phyloP scores from a whole-genome alignment of 495 filamentous ascomycete species.

The Massariosphaeria phaeospora region DNA sequence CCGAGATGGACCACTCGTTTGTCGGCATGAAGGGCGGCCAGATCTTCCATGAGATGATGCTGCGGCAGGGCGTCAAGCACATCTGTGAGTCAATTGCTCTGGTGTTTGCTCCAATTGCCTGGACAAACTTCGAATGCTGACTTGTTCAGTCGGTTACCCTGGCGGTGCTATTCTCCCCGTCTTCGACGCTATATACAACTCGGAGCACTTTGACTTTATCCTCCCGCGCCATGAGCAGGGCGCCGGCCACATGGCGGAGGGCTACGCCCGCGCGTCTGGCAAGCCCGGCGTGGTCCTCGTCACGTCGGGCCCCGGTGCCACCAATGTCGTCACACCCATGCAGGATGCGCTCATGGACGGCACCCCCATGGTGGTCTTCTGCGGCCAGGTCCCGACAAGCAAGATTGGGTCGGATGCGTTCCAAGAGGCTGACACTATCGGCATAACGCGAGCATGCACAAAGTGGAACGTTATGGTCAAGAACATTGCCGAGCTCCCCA shows the following conservation, averaged over 20 bases:
- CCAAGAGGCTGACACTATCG: slow-evolving; percentile 73
- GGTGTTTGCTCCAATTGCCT: background rate
- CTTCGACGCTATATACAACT: slow-evolving; percentile 79
- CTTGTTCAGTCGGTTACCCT: slow-evolving; percentile 59
- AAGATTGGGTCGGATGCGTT: slow-evolving; percentile 77
- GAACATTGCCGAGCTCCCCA: slow-evolving; percentile 69
- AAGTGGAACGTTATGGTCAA: slow-evolving; percentile 88
- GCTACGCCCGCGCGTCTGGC: slow-evolving; percentile 69
- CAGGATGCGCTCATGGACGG: slow-evolving; percentile 75
- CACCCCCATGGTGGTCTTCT: slow-evolving; percentile 73
- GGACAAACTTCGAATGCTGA: slow-evolving; percentile 18
- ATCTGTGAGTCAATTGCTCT: slow-evolving; percentile 45
- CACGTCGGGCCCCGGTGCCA: slow-evolving; percentile 73
- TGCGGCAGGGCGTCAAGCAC: slow-evolving; percentile 83
- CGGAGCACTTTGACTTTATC: slow-evolving; percentile 73
- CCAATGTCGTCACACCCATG: slow-evolving; percentile 74
- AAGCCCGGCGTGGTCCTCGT: slow-evolving; percentile 74
- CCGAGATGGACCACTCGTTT: slow-evolving; percentile 55
- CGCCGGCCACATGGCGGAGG: slow-evolving; percentile 76
- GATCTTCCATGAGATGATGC: slow-evolving; percentile 99
- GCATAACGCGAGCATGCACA: slow-evolving; percentile 72
- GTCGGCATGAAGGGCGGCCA: slow-evolving; percentile 92
- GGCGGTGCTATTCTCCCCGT: slow-evolving; percentile 80
- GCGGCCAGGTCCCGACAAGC: slow-evolving; percentile 67
- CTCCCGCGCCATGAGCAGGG: slow-evolving; percentile 76